A percentile compares a stretch with the other conserved stretches of the same genome.
Conservation (phyloP, 2,329 filamentous ascomycete genomes). For the Eutypella sp. region DNA sequence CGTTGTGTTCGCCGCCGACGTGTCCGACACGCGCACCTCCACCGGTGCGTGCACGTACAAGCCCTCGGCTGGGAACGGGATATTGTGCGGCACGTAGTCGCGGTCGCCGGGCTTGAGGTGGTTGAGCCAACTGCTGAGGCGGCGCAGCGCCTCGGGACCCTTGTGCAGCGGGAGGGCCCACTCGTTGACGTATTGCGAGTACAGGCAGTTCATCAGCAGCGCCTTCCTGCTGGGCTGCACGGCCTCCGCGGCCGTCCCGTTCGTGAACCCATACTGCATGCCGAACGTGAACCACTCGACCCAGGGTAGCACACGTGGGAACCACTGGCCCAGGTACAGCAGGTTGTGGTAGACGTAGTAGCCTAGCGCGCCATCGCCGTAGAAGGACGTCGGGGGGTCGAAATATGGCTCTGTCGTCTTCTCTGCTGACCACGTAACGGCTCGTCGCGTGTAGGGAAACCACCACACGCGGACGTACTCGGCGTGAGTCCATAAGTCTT, state of each 20-base stretch:
- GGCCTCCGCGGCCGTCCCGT: slow-evolving; percentile 63
- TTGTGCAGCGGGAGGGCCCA: slow-evolving; percentile 87
- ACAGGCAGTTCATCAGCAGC: slow-evolving; percentile 93
- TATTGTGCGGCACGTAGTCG: slow-evolving; percentile 59
- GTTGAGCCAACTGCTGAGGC: slow-evolving; percentile 83
- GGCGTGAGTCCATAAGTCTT: slow-evolving; percentile 71
- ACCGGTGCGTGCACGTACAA: slow-evolving; percentile 86
- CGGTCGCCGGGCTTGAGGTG: slow-evolving; percentile 56
- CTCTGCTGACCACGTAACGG: slow-evolving; percentile 85
- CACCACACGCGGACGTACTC: slow-evolving; percentile 97
- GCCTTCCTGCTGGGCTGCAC: slow-evolving; percentile 76
- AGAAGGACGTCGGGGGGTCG: slow-evolving; percentile 65
- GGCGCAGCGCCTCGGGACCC: slow-evolving; percentile 79
- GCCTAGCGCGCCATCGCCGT: slow-evolving; percentile 74
- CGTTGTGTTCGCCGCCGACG: slow-evolving; percentile 37
- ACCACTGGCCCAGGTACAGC: slow-evolving; percentile 71
- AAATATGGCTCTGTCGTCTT: slow-evolving; percentile 61
- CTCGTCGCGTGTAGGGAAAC: slow-evolving; percentile 86
- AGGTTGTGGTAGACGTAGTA: slow-evolving; percentile 91
- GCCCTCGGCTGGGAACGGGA: slow-evolving; percentile 75
- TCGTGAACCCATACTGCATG: slow-evolving; percentile 90
- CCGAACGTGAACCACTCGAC: slow-evolving; percentile 96
- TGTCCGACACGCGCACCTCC: slow-evolving; percentile 82
- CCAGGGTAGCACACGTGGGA: slow-evolving; percentile 77
- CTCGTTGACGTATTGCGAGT: slow-evolving; percentile 98